These are phyloP conservation scores for Trichoderma aggressivum DNA, from an alignment of 2,329 filamentous ascomycete species.

Conservation along the genomic window DNA sequence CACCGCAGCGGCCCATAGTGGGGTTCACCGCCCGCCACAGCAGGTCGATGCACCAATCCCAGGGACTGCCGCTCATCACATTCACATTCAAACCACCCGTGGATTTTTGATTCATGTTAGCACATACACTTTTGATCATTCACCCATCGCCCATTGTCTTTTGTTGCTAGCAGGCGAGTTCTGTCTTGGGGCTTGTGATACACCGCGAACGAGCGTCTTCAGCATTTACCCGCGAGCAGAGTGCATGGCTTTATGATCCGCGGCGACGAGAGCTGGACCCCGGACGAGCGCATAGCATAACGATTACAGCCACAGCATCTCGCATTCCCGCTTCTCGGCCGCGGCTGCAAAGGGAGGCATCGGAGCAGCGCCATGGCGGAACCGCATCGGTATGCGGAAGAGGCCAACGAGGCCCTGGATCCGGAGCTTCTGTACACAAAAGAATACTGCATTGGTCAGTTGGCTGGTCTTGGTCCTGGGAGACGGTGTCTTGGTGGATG, in stretches of 20 bases:
- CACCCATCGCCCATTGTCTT: not conserved
- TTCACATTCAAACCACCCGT: not conserved
- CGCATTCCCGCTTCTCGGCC: not conserved
- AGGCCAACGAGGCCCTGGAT: constrained; percentile 58
- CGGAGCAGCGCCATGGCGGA: constrained; percentile 42
- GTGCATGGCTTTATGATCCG: constrained; percentile 6
- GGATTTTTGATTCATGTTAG: not conserved
- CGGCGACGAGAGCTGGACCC: not conserved
- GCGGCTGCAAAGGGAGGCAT: not conserved
- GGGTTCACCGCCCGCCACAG: constrained; percentile 23
- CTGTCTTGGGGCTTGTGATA: not conserved
- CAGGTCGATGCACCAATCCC: not conserved
- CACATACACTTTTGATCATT: not conserved
- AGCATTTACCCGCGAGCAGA: not conserved
- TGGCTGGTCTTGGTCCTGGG: not conserved
- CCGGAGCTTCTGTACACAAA: constrained; percentile 92
- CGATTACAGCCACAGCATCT: not conserved
- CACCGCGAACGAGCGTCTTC: not conserved
- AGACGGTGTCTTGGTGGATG: not conserved
- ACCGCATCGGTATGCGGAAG: constrained; percentile 45
- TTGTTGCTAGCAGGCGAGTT: not conserved
- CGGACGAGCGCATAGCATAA: not conserved
- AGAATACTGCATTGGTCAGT: constrained; percentile 79
- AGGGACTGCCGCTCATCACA: not conserved
- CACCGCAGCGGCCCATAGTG: constrained; percentile 17